A percentile compares a stretch with the other conserved stretches of the same genome.
Evolutionary conservation across 768 basidiomycete species (phyloP).

Genomic region (Lactarius sp.): DNA sequence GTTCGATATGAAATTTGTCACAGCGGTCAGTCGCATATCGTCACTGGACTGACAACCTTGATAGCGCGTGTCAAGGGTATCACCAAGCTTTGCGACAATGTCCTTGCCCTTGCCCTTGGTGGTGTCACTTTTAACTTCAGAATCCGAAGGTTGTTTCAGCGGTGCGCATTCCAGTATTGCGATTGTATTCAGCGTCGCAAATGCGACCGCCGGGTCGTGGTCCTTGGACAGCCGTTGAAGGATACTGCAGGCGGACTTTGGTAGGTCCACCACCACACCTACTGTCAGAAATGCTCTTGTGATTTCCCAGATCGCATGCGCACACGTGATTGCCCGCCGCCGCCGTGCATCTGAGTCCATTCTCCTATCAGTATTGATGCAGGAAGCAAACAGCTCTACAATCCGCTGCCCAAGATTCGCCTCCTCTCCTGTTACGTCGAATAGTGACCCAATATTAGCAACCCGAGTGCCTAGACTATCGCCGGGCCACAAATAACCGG

Average conservation of each 20-base stretch:
- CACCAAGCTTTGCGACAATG: not conserved
- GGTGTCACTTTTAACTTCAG: not conserved
- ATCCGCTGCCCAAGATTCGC: conserved; percentile 10
- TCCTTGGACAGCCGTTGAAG: conserved; percentile 6
- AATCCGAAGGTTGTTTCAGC: not conserved
- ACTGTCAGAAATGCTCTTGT: conserved; percentile 8
- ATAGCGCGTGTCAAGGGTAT: not conserved
- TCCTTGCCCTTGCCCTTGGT: not conserved
- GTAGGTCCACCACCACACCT: not conserved
- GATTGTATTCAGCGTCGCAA: not conserved
- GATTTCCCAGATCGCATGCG: conserved; percentile 13
- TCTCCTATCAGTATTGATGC: conserved; percentile 3
- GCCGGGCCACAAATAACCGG: not conserved
- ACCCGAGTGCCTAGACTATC: not conserved
- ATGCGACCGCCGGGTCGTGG: conserved; percentile 6
- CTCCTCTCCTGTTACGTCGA: not conserved
- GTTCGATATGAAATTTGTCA: conserved; percentile 1
- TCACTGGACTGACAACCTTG: not conserved
- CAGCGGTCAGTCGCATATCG: not conserved
- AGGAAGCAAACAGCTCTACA: conserved; percentile 7
- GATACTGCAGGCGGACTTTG: not conserved
- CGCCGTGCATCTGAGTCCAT: conserved; percentile 13
- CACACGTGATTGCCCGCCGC: conserved; percentile 15
- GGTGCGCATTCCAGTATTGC: not conserved
- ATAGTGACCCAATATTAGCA: conserved; percentile 6